A percentile compares a stretch with the other conserved stretches of the same genome.
Conservation (phyloP, 257 asterid species). For the Marsdenia floribunda region DNA sequence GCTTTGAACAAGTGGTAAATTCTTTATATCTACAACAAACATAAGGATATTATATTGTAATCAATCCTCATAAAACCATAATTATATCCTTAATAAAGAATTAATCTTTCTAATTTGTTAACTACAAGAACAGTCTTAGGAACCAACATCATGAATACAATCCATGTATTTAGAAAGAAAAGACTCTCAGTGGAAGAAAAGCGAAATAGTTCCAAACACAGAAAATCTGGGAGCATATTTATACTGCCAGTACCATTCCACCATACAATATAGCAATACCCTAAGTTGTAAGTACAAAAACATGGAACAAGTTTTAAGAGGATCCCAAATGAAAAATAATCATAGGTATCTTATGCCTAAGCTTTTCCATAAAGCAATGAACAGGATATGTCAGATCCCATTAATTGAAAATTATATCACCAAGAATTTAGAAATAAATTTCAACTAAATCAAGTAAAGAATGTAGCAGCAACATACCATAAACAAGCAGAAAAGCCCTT, state of each 20-base stretch:
- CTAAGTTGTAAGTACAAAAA: background rate
- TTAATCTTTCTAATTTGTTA: background rate
- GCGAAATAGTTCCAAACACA: background rate
- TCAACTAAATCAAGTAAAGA: no score
- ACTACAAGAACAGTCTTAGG: background rate
- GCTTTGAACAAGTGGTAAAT: conserved; percentile 71
- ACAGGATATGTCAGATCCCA: background rate
- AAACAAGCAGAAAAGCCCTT: no score
- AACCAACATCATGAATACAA: background rate
- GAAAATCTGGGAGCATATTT: background rate
- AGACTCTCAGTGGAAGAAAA: background rate
- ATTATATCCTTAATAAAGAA: background rate
- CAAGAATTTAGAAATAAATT: no score
- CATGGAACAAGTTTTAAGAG: background rate
- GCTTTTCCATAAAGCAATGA: background rate
- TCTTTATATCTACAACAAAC: conserved; percentile 43
- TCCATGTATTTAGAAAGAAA: background rate
- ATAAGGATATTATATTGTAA: background rate
- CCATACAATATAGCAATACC: background rate
- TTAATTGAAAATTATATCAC: background rate
- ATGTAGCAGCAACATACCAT: no score
- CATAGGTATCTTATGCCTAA: background rate
- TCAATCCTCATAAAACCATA: background rate
- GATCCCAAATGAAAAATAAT: background rate
- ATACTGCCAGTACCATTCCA: background rate